Conservation (phyloP, 192 early-diverging fungal species). For the Backusella tuberculispora region DNA sequence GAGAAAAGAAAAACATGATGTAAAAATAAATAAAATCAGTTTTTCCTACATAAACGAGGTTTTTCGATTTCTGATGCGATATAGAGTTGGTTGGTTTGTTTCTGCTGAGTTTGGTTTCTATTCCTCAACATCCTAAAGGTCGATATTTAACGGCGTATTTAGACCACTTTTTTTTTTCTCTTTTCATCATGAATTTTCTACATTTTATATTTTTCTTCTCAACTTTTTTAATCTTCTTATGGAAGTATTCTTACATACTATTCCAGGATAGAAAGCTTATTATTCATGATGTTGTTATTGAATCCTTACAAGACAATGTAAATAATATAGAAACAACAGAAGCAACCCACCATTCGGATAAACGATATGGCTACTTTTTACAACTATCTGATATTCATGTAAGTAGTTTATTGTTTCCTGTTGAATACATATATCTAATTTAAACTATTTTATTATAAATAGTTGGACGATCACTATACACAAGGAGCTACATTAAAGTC, state of each 20-base stretch:
- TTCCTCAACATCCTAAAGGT: neutral
- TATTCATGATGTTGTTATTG: neutral
- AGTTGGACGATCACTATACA: constrained; percentile 58
- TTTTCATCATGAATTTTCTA: neutral
- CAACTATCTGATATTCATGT: constrained; percentile 74
- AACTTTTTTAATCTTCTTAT: neutral
- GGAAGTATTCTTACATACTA: neutral
- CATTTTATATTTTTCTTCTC: neutral
- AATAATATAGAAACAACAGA: neutral
- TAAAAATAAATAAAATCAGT: neutral
- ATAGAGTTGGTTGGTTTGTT: neutral
- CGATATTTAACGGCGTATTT: neutral
- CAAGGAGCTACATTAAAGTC: constrained; percentile 58
- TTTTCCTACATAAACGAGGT: neutral
- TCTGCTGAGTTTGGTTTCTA: constrained; percentile 9
- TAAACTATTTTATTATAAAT: neutral
- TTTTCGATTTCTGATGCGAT: neutral
- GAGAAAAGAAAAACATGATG: neutral
- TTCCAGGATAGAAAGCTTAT: neutral
- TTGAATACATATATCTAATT: neutral
- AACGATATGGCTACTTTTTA: constrained; percentile 56
- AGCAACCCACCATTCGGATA: neutral
- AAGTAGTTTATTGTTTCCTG: neutral
- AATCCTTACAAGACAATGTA: neutral
- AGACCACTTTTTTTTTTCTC: neutral